Base-by-base conservation (phyloP, 176 grass and related monocot species). In the Pontederia crassipes region DNA sequence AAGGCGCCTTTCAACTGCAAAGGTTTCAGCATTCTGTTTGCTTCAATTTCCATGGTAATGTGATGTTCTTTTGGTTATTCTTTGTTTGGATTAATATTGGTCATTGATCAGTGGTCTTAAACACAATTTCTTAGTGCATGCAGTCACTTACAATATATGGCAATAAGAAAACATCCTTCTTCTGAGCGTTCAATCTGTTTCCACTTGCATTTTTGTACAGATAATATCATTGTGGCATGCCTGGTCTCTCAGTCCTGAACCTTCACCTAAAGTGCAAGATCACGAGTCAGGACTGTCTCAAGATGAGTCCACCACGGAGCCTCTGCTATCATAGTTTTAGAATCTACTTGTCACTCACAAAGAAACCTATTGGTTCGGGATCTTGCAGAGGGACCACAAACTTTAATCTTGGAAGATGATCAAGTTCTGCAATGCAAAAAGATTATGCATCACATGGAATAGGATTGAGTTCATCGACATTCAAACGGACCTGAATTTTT, bases 1-100 rank as follows among this genome's bases (percentile, higher is more conserved):
- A 45, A 87, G 65, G 75, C 90, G 12, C 55, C 78, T 27, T 90
- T 87, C 55, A 64, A 84, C 28, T 87, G 77, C 61, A 87, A 78
- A 87, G 83, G 86, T 35, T 82, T 90, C 80, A 87, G 86, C 69
- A 90, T 95, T 64, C 51, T 95, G 2, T 61, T 95, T 17, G 80
- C 83, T 0, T 77, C 86, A 20, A 79, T 82, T 2, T 87, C 86
- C 47, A 66, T 95, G 86, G 90, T 95, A 57, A 24, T 17, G 17
- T 56, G 20, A 24, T 24, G 20, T 12, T 14, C 17, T 28, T 57
- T n/a, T 47, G 32, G 32, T 7, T 40, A 3, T 40, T 40, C 6
- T 40, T 40, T 40, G 32, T 40, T 7, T 40, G 32, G 32, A 40
- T 40, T 40, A 40, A 40, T 40, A 40, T 40, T 40, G 6, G 32